Evolutionary conservation across 345 rosid genomes (phyloP), one percentile per base, ranked within the genome.

Genomic region (Rubroshorea leprosula): DNA sequence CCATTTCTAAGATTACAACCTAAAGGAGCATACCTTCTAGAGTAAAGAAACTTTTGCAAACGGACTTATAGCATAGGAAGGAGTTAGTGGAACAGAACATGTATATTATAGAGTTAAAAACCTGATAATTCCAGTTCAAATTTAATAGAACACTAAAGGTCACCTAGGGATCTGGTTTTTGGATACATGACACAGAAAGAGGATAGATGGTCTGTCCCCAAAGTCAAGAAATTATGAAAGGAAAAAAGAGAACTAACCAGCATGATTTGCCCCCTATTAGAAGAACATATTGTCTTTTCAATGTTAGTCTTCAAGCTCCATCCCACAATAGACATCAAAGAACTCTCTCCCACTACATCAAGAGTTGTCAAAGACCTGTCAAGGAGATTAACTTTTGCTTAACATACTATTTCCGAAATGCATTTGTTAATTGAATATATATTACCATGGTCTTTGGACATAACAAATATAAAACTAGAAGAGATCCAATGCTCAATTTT

Each of bases 291-390:
- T 20, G 74, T 80, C 64, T 74, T 82, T 57, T 79, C 89, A 83
- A 85, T 84, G 70, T 76, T 81, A 50, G 78, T 74, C 70, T 75
- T 83, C 64, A 72, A 84, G 76, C 75, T 83, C 95, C 99, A 92
- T 75, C 89, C 74, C 44, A 92, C 73, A 61, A 86, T 72, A 60
- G 87, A 69, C 68, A 64, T 59, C 65, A 92, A 69, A 66, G 94
- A 83, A 76, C 78, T 73, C 64, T 80, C 94, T 71, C 72, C 74
- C 68, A 79, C 82, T 68, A 82, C 80, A 67, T 80, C 83, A 62
- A 92, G 78, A 70, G 83, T 54, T 49, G 91, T 86, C 55, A 89
- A 78, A 62, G 96, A 83, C 69, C 99, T 93, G 89, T 60, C 68
- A 67, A 27, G 56, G 23, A 71, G 46, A 47, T 27, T 10, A 65